Evolutionary conservation across 768 basidiomycete species (phyloP), one percentile per base, ranked within the genome.

Genomic region (Nidularia sp.): DNA sequence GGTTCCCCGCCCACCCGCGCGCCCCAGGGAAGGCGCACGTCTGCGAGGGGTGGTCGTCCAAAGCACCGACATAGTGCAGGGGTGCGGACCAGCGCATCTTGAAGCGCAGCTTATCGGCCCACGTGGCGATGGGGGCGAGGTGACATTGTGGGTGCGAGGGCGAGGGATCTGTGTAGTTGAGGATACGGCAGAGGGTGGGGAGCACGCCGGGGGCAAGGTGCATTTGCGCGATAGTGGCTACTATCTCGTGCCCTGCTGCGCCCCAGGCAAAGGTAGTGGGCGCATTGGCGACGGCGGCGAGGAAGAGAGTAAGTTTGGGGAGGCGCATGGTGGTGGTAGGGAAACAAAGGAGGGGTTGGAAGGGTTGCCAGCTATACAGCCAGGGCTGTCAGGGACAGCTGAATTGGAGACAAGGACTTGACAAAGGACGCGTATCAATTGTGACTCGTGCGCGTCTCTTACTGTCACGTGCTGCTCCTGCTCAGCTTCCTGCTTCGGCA

Each of bases 141-240:
- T 90, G 85, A 60, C 96, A 94, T 22, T 77, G 79, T 18, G 70
- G 77, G 50, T 56, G 61, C 49, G 61, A 57, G 10, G 61, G 71
- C 52, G 66, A 66, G 41, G 52, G 55, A 7, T 66, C 71, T 29
- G 66, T 67, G 53, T 70, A 68, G 56, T 85, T 76, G 57, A 97
- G 84, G 59, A 98, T 85, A 31, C 72, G 66, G 57, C 88, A 90
- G 50, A 97, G 70, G 33, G 75, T 77, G 2, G 81, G 76, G 39
- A 86, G 74, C 4, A 87, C 85, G 2, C 71, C 72, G 0, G 90
- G 90, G 64, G 91, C 81, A 2, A 98, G 79, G 65, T 97, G 84
- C 53, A 95, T 91, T 65, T 98, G 89, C 1, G 96, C 96, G 52
- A 98, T 89, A 3, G 94, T 96, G 1, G 94, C 95, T 4, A 93